Conservation (phyloP, 352 stramenopile species). For the Globisporangium middletonii region DNA sequence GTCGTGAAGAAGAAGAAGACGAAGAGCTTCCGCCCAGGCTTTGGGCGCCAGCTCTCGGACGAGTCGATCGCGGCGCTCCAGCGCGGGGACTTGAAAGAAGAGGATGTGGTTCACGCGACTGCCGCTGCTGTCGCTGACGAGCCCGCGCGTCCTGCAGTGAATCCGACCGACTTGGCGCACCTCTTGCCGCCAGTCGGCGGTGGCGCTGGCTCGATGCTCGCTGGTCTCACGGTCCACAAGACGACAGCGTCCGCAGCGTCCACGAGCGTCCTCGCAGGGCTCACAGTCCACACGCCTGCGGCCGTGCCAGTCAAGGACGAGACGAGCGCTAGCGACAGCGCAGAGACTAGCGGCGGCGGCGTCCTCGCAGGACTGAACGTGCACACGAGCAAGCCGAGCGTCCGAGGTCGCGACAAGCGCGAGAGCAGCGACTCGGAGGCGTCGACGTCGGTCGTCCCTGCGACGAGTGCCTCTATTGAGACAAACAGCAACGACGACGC, state of each 20-base stretch:
- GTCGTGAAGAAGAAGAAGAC: conserved; percentile 84
- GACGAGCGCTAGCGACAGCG: not conserved
- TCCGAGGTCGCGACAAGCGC: not conserved
- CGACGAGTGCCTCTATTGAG: too few species aligned
- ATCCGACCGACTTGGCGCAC: conserved; percentile 60
- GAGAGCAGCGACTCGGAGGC: not conserved
- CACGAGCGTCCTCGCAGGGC: conserved; percentile 44
- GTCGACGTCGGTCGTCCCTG: too few species aligned
- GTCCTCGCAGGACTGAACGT: conserved; percentile 51
- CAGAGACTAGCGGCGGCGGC: conserved; percentile 18
- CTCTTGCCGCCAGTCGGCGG: conserved; percentile 49
- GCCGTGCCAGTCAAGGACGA: conserved; percentile 13
- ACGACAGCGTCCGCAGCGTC: not conserved
- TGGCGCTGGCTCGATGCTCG: conserved; percentile 50
- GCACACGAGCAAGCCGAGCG: conserved; percentile 20
- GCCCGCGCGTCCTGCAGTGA: conserved; percentile 25
- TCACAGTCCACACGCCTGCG: conserved; percentile 50
- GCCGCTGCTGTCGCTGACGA: conserved; percentile 14
- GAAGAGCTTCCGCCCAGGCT: conserved; percentile 79
- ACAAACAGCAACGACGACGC: conserved; percentile 3
- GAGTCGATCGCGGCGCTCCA: conserved; percentile 73
- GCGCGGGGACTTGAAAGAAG: conserved; percentile 68
- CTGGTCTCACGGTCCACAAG: conserved; percentile 55
- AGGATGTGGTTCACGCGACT: conserved; percentile 44
- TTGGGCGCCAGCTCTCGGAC: conserved; percentile 79